Base-by-base conservation (phyloP, 805 yeast species). In the Saccharomyces jurei region DNA sequence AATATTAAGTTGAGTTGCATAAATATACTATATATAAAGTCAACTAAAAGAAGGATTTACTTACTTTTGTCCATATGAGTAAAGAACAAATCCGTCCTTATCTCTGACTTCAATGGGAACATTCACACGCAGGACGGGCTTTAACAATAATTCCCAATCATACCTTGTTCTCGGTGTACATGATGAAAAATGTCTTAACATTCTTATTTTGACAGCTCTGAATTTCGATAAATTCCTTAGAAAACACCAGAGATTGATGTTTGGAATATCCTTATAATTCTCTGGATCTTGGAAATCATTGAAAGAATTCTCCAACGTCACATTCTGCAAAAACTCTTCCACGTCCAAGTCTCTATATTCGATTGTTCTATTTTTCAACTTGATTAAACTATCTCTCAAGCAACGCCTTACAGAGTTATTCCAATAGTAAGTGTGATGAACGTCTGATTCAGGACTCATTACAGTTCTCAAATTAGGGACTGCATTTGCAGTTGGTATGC, bases 21-120 rank as follows among this genome's bases (percentile, higher is more conserved):
- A n/a, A 36, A 36, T 6, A 17, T 6, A 22, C 44, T 36, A 17
- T 17, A 17, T 17, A 21, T 31, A 27, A 50, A 32, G 25, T 36
- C 51, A n/a, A 29, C 41, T 27, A 32, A 8, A 28, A 28, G 14
- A 17, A 28, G 14, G 26, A 25, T 25, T 14, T 6, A 30, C 31
- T n/a, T 30, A 48, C 11, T 48, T 14, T 25, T 46, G 56, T 32
- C 71, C 67, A 53, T 66, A 63, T 28, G 75, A 66, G 56, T 76
- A 77, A 51, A 74, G 73, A 56, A 79, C 72, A 59, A 77, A 63
- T n/a, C 72, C 75, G 61, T 70, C 73, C 48, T 58, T 68, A 53
- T 70, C 76, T 49, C 67, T 63, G 1, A 74, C 76, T 50, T 70
- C 67, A 9, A 71, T 62, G 2, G 72, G 69, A 11, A 69, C 72